Evolutionary conservation across 2,329 filamentous ascomycete species (phyloP).

Genomic region (Talaromyces sp.): DNA sequence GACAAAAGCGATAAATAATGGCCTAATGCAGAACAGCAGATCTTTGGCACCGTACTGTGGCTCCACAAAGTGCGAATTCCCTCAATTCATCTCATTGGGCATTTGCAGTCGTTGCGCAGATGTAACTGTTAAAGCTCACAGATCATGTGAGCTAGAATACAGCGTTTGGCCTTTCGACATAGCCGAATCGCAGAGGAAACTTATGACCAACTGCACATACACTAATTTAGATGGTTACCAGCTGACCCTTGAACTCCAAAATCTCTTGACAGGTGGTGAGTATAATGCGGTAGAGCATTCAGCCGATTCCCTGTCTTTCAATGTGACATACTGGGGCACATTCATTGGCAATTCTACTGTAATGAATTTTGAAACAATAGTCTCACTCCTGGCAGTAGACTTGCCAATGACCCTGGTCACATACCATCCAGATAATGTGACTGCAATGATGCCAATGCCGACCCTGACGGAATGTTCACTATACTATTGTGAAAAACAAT

Average conservation of each 20-base stretch:
- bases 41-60: constrained; percentile 16
- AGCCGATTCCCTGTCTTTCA: too few relatives aligned
- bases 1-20: background rate
- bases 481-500: constrained; percentile 17
- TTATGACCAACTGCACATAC: background rate
- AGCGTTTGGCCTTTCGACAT: too few relatives aligned
- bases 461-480: constrained; percentile 17
- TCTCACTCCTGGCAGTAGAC: background rate
- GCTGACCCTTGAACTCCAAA: background rate
- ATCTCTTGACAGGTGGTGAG: background rate
- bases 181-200: too few relatives aligned
- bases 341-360: background rate
- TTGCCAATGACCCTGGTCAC: background rate
- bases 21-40: background rate
- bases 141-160: too few relatives aligned
- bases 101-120: constrained; percentile 22
- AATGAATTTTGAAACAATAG: too few relatives aligned
- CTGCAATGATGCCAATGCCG: constrained; percentile 8
- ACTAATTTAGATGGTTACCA: background rate
- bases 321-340: background rate
- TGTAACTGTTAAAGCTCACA: background rate
- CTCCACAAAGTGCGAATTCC: constrained; percentile 16
- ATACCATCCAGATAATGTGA: constrained; percentile 15
- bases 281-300: too few relatives aligned
- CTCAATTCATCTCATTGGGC: constrained; percentile 19